phyloP scores from a whole-genome alignment of 805 yeast species.

The Wickerhamomyces chambardii region DNA sequence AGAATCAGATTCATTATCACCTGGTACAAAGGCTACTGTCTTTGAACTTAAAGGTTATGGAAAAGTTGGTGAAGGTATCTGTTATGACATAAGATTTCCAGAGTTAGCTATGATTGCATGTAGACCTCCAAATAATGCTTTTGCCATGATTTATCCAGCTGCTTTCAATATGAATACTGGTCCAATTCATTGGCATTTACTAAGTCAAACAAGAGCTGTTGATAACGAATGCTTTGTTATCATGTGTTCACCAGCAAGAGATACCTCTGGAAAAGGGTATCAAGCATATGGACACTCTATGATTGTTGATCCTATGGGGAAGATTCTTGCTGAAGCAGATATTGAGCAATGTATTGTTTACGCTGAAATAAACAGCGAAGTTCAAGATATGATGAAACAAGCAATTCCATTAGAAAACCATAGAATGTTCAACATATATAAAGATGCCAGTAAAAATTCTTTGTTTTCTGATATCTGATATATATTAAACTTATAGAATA shows the following conservation, averaged over 20 bases:
- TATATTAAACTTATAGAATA: too few relatives aligned
- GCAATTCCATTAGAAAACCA: slow-evolving; percentile 58
- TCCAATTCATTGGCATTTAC: slow-evolving; percentile 75
- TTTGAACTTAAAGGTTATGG: slow-evolving; percentile 24
- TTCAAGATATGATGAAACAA: slow-evolving; percentile 40
- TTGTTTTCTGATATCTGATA: too few relatives aligned
- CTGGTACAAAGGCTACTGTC: slow-evolving; percentile 80
- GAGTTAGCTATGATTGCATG: slow-evolving; percentile 71
- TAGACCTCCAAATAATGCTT: slow-evolving; percentile 49
- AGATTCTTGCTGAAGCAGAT: slow-evolving; percentile 58
- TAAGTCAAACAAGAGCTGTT: slow-evolving; percentile 67
- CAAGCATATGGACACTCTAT: slow-evolving; percentile 66
- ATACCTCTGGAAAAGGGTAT: slow-evolving; percentile 41
- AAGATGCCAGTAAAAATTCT: background rate
- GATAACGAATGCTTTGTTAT: slow-evolving; percentile 71
- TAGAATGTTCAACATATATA: slow-evolving; percentile 54
- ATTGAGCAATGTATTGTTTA: slow-evolving; percentile 62
- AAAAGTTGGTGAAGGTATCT: slow-evolving; percentile 76
- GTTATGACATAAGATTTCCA: slow-evolving; percentile 79
- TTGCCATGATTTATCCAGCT: slow-evolving; percentile 79
- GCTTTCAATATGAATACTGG: slow-evolving; percentile 87
- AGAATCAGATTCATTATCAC: slow-evolving; percentile 70
- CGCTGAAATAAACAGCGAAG: slow-evolving; percentile 53
- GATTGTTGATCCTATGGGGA: slow-evolving; percentile 59
- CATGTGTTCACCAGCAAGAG: slow-evolving; percentile 87